Base-by-base conservation (phyloP, 495 filamentous ascomycete genomes). In the Jackrogersella multiformis region DNA sequence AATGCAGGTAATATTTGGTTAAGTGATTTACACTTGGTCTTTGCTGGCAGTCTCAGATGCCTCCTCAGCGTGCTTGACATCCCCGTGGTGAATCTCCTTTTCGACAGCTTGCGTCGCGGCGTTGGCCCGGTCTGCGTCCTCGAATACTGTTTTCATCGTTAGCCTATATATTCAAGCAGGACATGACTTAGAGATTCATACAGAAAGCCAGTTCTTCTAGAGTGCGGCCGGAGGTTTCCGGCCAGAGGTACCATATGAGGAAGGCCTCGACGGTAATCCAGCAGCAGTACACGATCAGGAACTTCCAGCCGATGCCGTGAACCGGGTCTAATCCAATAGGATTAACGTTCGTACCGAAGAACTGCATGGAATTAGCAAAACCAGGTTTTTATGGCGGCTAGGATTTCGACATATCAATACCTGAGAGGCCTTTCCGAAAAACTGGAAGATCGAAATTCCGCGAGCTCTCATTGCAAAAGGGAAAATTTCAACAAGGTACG, bases 301-400 rank as follows among this genome's bases (percentile, higher is more conserved):
- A 89, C 66, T 81, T 85, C 88, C 88, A 91, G 10, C 78, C 76
- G 46, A 89, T 86, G 18, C 74, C 79, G 24, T 76, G 52, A 12
- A 65, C 24, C 0, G 72, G 72, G 32, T 74, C 77, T 12, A 90
- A 73, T 23, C 85, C 87, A 38, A 91, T 81, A 0, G 87, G 87
- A 73, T 90, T 90, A 51, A 89, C 84, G 64, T 87, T 88, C 1
- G 82, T 87, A 48, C 86, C 86, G 70, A 87, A 86, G 75, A 88
- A 87, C 61, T 76, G 45, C 12, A 46, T 35, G 16, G 7, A 7
- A 36, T 70, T 38, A 69, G 60, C 9, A 23, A 30, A 13, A 5
- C 12, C 4, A 2, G 10, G 18, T 16, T 8, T 23, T 12, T 6
- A 53, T 21, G 7, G 10, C 12, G 7, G 21, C 9, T 45, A 45